A percentile compares a stretch with the other conserved stretches of the same genome.
phyloP scores from a whole-genome alignment of 1,284 basidiomycete genomes.

The Phellopilus nigrolimitatus region DNA sequence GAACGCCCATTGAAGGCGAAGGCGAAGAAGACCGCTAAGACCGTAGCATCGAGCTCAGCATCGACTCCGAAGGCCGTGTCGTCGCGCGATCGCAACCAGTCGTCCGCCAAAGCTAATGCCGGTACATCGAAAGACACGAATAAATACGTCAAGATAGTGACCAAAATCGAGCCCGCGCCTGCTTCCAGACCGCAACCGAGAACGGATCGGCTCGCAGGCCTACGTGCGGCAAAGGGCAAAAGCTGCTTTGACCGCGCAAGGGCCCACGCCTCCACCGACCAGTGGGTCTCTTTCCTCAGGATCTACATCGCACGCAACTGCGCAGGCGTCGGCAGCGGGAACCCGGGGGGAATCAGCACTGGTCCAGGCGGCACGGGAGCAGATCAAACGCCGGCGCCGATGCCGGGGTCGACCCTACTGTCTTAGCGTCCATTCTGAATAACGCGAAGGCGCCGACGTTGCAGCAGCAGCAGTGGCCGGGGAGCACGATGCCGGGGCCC shows the following conservation, averaged over 20 bases:
- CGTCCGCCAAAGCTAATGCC: too few species aligned
- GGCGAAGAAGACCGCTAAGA: not conserved
- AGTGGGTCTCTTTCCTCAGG: not conserved
- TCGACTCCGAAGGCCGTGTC: not conserved
- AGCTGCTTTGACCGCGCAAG: not conserved
- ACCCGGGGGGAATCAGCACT: too few species aligned
- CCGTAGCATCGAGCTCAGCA: not conserved
- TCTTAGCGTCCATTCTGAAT: not conserved
- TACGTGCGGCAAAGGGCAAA: slow-evolving; percentile 11
- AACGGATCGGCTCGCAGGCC: slow-evolving; percentile 6
- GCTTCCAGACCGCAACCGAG: not conserved
- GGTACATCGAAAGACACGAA: too few species aligned
- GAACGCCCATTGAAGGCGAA: slow-evolving; percentile 5
- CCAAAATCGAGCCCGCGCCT: not conserved
- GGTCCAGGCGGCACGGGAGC: too few species aligned
- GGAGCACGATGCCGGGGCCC: not conserved
- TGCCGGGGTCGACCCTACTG: too few species aligned
- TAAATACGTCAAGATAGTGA: not conserved
- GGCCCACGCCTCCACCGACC: slow-evolving; percentile 7
- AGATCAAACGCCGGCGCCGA: too few species aligned
- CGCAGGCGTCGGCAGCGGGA: too few species aligned
- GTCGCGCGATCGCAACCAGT: not conserved
- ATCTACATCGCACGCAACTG: not conserved
- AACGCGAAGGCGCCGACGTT: not conserved
- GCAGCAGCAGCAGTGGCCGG: slow-evolving; percentile 6